A percentile compares a stretch with the other conserved stretches of the same genome.
Conservation (phyloP, 2,329 filamentous ascomycete species). For the Fusarium annulatum region DNA sequence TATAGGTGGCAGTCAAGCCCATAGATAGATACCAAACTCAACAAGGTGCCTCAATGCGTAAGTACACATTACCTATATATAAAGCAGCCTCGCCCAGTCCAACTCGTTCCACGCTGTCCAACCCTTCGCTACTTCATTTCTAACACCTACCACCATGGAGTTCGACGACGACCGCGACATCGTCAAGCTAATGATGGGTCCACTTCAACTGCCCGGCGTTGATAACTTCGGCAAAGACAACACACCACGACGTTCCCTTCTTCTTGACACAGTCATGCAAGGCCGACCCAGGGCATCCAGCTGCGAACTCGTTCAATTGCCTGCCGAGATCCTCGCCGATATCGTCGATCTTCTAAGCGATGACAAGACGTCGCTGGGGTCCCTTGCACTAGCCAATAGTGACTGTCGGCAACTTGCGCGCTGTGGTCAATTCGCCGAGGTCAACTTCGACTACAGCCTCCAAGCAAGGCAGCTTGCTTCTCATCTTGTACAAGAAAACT, state of each 20-base stretch:
- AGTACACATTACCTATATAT: not conserved
- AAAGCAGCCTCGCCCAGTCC: rapidly evolving
- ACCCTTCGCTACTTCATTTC: not conserved
- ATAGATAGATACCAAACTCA: too few relatives aligned
- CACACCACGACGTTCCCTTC: not conserved
- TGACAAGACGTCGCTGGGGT: not conserved
- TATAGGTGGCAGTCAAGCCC: too few relatives aligned
- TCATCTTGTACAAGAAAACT: not conserved
- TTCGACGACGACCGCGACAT: not conserved
- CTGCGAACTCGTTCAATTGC: not conserved
- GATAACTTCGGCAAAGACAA: not conserved
- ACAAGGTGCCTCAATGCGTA: rapidly evolving
- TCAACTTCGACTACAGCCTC: conserved; percentile 23
- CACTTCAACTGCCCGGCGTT: rapidly evolving
- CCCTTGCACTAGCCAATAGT: conserved; percentile 23
- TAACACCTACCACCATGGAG: rapidly evolving
- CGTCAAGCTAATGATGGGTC: rapidly evolving
- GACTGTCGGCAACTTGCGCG: conserved; percentile 27
- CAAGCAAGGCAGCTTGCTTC: not conserved
- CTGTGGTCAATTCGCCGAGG: conserved; percentile 22
- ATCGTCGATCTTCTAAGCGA: not conserved
- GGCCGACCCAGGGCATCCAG: not conserved
- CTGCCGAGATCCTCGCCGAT: not conserved
- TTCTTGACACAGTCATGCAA: not conserved
- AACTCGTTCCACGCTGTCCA: not conserved